Evolutionary conservation across 2,329 filamentous ascomycete genomes (phyloP), one percentile per base, ranked within the genome.

Genomic region (Decorospora gaudefroyi): DNA sequence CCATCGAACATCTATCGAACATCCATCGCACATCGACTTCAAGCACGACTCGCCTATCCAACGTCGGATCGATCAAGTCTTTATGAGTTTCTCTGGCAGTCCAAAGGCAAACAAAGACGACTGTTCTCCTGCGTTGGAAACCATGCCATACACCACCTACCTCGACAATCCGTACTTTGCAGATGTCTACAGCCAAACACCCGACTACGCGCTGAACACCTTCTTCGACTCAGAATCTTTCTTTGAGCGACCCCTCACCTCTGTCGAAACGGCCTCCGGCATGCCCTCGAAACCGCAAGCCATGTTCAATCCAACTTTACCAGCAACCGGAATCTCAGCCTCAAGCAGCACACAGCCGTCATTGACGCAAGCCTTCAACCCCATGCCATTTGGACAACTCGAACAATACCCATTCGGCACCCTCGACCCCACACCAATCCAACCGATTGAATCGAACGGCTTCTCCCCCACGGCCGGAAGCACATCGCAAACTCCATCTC

Each of bases 401-500:
- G 44, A 51, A 12, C 46, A 50, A 25, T 50, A 56, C 31, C 40
- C 55, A 22, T 42, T 48, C 25, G 43, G 50, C 45, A 44, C 59
- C 6, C 57, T 61, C 35, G 51, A 60, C 29, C 49, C 49, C 16
- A 46, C 48, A 16, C 42, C 43, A 28, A 31, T 45, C 19, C 44
- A 53, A 42, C 26, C 49, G 26, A 46, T 53, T 32, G 49, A 57
- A 34, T 36, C 46, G 21, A 51, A 43, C 33, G 50, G 51, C 13
- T 49, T 59, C 31, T 61, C 55, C 25, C 57, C 53, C 29, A 29
- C 35, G 15, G 56, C 51, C 3, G 46, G 50, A 10, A 30, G 46
- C 7, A 48, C 51, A 22, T 69, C 67, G 16, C 59, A 57, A 34
- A 64, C 64, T 4, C 64, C 66, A 11, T 68, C 67, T n/a, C 58